A percentile compares a stretch with the other conserved stretches of the same genome.
These are phyloP conservation scores for Alternaria longipes DNA, from an alignment of 2,329 filamentous ascomycete species.

Conservation along the genomic window DNA sequence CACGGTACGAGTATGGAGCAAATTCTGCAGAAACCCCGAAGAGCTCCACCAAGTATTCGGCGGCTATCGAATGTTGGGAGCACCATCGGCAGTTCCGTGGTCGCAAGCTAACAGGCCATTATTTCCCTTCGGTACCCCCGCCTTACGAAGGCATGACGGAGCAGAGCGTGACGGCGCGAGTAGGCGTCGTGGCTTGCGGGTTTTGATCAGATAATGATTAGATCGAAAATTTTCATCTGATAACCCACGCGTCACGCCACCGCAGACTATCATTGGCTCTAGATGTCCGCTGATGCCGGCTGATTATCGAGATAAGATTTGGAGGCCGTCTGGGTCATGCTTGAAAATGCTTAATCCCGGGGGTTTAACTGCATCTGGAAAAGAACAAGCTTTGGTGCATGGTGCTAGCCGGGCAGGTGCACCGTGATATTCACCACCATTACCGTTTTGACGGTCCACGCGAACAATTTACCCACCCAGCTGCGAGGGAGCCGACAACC, in stretches of 20 bases:
- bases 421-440: constrained; percentile 16
- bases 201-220: constrained; percentile 43
- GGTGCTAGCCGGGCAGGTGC: constrained; percentile 22
- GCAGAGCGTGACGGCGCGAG: neutral
- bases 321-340: constrained; percentile 27
- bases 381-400: constrained; percentile 19
- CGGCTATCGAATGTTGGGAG: constrained; percentile 1
- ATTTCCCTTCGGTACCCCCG: constrained; percentile 5
- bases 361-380: constrained; percentile 16
- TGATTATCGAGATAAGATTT: constrained; percentile 41
- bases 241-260: constrained; percentile 23
- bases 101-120: neutral
- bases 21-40: neutral
- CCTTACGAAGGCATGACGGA: constrained; percentile 10
- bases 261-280: constrained; percentile 18
- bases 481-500: constrained; percentile 22
- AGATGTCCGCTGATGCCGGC: constrained; percentile 25
- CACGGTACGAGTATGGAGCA: constrained; percentile 2
- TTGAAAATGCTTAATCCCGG: constrained; percentile 34
- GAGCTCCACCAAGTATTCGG: neutral
- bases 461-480: constrained; percentile 19
- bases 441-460: constrained; percentile 18
- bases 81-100: constrained; percentile 7
- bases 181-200: constrained; percentile 6
- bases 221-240: constrained; percentile 42